Evolutionary conservation across 2,329 filamentous ascomycete species (phyloP).

Genomic region (Sarocladium kiliense): DNA sequence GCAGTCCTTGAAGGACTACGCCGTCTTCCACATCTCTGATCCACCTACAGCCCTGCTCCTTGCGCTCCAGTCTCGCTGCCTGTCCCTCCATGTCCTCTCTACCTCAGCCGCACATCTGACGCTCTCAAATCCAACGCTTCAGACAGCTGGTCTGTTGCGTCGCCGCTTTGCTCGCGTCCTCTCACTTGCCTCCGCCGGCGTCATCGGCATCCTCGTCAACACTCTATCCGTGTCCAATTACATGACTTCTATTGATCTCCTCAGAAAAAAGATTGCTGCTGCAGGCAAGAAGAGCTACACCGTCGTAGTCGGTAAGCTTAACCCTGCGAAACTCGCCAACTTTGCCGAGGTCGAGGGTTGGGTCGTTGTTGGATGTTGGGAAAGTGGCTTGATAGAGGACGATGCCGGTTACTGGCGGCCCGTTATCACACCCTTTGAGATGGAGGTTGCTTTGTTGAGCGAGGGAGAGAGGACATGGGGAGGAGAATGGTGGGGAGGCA

Average conservation of each 20-base stretch:
- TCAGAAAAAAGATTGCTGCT: slow-evolving; percentile 66
- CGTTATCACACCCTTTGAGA: slow-evolving; percentile 91
- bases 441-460: slow-evolving; percentile 68
- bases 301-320: slow-evolving; percentile 94
- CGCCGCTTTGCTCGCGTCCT: slow-evolving; percentile 86
- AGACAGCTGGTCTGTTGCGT: slow-evolving; percentile 57
- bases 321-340: slow-evolving; percentile 92
- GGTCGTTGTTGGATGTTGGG: slow-evolving; percentile 98
- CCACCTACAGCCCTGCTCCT: slow-evolving; percentile 80
- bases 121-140: slow-evolving; percentile 39
- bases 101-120: slow-evolving; percentile 47
- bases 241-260: slow-evolving; percentile 68
- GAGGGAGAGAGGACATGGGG: slow-evolving; percentile 81
- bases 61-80: slow-evolving; percentile 77
- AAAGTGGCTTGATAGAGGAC: slow-evolving; percentile 86
- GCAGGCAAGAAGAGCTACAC: slow-evolving; percentile 95
- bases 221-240: slow-evolving; percentile 92
- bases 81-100: slow-evolving; percentile 72
- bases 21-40: slow-evolving; percentile 79
- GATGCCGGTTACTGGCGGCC: slow-evolving; percentile 77
- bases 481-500: slow-evolving; percentile 83
- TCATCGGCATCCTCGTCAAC: slow-evolving; percentile 94
- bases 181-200: slow-evolving; percentile 69
- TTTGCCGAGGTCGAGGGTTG: slow-evolving; percentile 93
- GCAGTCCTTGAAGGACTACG: slow-evolving; percentile 57